Evolutionary conservation across 495 filamentous ascomycete species (phyloP), one percentile per base, ranked within the genome.

Genomic region (Aspergillus sclerotioniger): DNA sequence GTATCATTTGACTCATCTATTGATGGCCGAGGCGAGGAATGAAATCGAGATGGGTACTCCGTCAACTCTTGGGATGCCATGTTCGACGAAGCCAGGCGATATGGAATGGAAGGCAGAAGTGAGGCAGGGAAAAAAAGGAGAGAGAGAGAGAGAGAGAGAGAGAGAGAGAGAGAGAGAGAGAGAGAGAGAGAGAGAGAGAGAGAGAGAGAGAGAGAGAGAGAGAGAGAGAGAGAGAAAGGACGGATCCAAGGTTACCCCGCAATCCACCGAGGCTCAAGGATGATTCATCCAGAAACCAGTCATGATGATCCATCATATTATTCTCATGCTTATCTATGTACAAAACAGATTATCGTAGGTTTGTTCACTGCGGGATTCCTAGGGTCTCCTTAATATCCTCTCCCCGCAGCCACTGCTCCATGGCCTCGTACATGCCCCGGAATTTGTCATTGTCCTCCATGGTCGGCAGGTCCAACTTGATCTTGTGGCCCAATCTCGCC

Each of bases 401-500:
- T 19, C 52, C 52, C 8, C 41, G 7, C 52, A 54, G 16, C 52
- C 52, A 54, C 52, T 28, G 15, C 37, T 54, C 52, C 52, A 54
- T 54, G 7, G 52, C 52, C 52, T 44, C 35, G n/a, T 54, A 54
- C 52, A 54, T 54, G 6, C 41, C 52, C 52, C 52, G 41, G n/a
- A 54, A 54, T 37, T 31, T 44, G n/a, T 44, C 52, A n/a, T 54
- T 31, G 6, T 54, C 52, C 33, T 44, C 15, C 52, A 54, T 44
- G 8, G 52, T 54, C 25, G 47, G 47, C 47, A 50, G 17, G 13
- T 50, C 47, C 47, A 50, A 6, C 47, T 50, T 50, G 28, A 50
- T 50, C 47, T 50, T 50, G 17, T 50, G 47, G 25, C 47, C 47
- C 47, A 50, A 25, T 7, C 47, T 13, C 21, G 47, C 47, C 25